Evolutionary conservation across 2,329 filamentous ascomycete genomes (phyloP), one percentile per base, ranked within the genome.

Genomic region (Paramyrothecium sp.): DNA sequence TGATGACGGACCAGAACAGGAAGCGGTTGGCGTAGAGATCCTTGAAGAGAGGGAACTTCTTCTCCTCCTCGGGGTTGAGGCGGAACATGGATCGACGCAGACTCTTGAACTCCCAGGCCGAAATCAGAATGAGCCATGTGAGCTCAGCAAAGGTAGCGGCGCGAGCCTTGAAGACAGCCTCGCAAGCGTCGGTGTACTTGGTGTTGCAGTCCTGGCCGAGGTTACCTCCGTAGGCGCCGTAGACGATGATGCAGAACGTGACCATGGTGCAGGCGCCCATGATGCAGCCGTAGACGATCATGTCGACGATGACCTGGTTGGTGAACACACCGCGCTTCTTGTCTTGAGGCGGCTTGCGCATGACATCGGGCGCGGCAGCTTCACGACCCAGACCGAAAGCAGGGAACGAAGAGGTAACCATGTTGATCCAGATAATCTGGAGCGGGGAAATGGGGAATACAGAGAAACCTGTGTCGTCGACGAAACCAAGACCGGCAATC

Each of bases 341-440:
- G 73, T 89, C 82, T 61, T 94, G 90, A 0, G 92, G 92, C 8
- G 91, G 90, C 54, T 91, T 88, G 61, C 82, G 78, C 84, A 96
- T 91, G 60, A 96, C 88, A 68, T 94, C 89, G 2, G 84, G 81
- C 0, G 88, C 85, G 0, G 91, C 90, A 49, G 81, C 77, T 72
- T 96, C 92, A 63, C 92, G 89, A 20, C 92, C 91, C 1, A 97
- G 84, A 48, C 92, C 92, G 77, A 97, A 95, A 58, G 93, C 92
- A 1, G 92, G 92, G 71, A 95, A 86, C 1, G 89, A 90, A 46
- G 90, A 94, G 0, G 92, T 97, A 56, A 95, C 84, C 89, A 96
- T 94, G 73, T 96, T 96, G 71, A 97, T 91, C 92, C 91, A 97
- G 58, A 97, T 83, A 61, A 96, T 94, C 66, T 96, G 88, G 12